phyloP scores from a whole-genome alignment of 2,329 filamentous ascomycete species.

The Penicillium rolfsii region DNA sequence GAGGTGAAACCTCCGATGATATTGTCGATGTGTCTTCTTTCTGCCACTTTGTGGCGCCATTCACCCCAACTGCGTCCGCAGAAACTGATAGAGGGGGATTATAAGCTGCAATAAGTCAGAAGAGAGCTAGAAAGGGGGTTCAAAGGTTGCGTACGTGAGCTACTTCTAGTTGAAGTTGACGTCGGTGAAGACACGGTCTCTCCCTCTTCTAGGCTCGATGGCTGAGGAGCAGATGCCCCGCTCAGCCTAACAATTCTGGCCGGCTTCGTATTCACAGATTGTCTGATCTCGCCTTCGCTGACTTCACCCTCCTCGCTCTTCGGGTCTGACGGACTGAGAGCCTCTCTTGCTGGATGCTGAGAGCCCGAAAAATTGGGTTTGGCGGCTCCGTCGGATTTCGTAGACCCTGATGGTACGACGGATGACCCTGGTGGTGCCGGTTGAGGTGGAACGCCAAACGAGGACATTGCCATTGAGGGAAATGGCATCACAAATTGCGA shows the following conservation, averaged over 20 bases:
- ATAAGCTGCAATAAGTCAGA: slow-evolving; percentile 39
- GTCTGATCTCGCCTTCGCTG: slow-evolving; percentile 64
- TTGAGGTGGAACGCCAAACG: slow-evolving; percentile 28
- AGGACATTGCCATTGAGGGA: slow-evolving; percentile 36
- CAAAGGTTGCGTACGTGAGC: slow-evolving; percentile 35
- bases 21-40: slow-evolving; percentile 7
- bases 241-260: background rate
- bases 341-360: slow-evolving; percentile 20
- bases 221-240: slow-evolving; percentile 4
- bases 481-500: slow-evolving; percentile 39
- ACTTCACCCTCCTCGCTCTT: slow-evolving; percentile 76
- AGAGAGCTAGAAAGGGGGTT: background rate
- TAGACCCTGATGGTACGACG: slow-evolving; percentile 11
- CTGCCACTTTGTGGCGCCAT: slow-evolving; percentile 19
- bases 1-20: background rate
- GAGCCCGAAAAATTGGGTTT: slow-evolving; percentile 6
- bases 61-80: slow-evolving; percentile 22
- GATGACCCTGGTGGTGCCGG: slow-evolving; percentile 23
- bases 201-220: slow-evolving; percentile 32
- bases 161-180: slow-evolving; percentile 32
- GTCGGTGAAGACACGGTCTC: slow-evolving; percentile 29
- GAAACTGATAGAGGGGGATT: slow-evolving; percentile 38
- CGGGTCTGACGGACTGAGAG: slow-evolving; percentile 38
- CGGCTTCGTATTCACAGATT: background rate
- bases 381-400: background rate